These are phyloP conservation scores for Scleroderma bovista DNA, from an alignment of 768 basidiomycete genomes.

Conservation along the genomic window DNA sequence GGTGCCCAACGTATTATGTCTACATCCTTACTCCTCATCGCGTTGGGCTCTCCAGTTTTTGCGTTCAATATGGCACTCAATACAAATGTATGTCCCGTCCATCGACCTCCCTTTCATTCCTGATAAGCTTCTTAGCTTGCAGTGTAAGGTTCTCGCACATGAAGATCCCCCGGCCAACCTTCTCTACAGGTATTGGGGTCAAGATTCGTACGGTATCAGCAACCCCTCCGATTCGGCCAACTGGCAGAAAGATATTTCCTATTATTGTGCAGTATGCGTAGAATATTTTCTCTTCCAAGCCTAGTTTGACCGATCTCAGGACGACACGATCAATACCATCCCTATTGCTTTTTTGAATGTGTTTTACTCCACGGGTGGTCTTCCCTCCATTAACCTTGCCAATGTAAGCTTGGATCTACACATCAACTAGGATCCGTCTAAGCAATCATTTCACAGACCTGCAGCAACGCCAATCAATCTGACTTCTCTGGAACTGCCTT, in stretches of 20 bases:
- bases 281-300: not conserved
- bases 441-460: slow-evolving; percentile 38
- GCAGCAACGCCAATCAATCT: slow-evolving; percentile 51
- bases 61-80: not conserved
- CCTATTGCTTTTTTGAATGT: slow-evolving; percentile 58
- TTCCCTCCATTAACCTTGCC: slow-evolving; percentile 55
- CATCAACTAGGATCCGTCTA: not conserved
- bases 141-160: not conserved
- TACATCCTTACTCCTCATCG: not conserved
- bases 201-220: slow-evolving; percentile 33
- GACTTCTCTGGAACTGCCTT: slow-evolving; percentile 58
- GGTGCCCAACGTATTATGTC: too few relatives aligned
- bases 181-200: slow-evolving; percentile 30
- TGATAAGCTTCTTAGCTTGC: not conserved
- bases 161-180: not conserved
- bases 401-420: slow-evolving; percentile 36
- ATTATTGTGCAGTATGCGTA: slow-evolving; percentile 25
- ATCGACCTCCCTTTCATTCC: not conserved
- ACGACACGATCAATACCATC: slow-evolving; percentile 51
- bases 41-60: not conserved
- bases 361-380: slow-evolving; percentile 53
- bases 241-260: slow-evolving; percentile 29
- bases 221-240: slow-evolving; percentile 23
- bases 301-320: slow-evolving; percentile 28
- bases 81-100: not conserved